phyloP scores from a whole-genome alignment of 2,329 filamentous ascomycete species.

The Penicillium expansum region DNA sequence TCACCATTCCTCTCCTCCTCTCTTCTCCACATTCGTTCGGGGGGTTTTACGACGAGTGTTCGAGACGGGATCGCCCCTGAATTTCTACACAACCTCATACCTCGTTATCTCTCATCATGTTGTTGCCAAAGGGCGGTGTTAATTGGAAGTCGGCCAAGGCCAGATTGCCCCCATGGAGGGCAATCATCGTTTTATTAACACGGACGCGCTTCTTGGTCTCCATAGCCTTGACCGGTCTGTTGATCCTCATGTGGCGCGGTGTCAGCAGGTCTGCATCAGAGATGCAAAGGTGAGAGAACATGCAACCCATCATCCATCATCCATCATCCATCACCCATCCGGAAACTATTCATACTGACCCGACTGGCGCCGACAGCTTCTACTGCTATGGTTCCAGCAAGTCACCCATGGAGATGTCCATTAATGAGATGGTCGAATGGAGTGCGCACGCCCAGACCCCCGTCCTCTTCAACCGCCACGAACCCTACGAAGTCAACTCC shows the following conservation, averaged over 20 bases:
- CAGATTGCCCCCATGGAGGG: slow-evolving; percentile 72
- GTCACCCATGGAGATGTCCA: slow-evolving; percentile 91
- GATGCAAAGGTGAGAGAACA: slow-evolving; percentile 74
- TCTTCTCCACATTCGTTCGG: slow-evolving; percentile 28
- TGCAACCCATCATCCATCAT: neutral
- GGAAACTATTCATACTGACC: neutral
- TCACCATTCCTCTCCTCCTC: slow-evolving; percentile 4
- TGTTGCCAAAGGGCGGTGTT: slow-evolving; percentile 84
- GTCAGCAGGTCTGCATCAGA: slow-evolving; percentile 76
- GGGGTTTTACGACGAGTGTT: slow-evolving; percentile 24
- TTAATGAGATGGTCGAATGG: slow-evolving; percentile 90
- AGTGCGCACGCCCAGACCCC: slow-evolving; percentile 84
- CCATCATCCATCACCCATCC: neutral
- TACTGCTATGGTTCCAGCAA: slow-evolving; percentile 96
- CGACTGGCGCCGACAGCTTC: slow-evolving; percentile 60
- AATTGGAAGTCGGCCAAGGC: slow-evolving; percentile 89
- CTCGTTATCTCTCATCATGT: slow-evolving; percentile 70
- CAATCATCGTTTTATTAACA: slow-evolving; percentile 67
- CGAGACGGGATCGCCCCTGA: slow-evolving; percentile 22
- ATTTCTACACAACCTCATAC: slow-evolving; percentile 1
- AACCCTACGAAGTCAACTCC: slow-evolving; percentile 78
- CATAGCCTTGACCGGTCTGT: slow-evolving; percentile 64
- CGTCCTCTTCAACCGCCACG: slow-evolving; percentile 94
- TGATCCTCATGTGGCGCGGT: slow-evolving; percentile 84
- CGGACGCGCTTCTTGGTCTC: slow-evolving; percentile 75